phyloP scores from a whole-genome alignment of 2,329 filamentous ascomycete species.

The Beauveria varroae region DNA sequence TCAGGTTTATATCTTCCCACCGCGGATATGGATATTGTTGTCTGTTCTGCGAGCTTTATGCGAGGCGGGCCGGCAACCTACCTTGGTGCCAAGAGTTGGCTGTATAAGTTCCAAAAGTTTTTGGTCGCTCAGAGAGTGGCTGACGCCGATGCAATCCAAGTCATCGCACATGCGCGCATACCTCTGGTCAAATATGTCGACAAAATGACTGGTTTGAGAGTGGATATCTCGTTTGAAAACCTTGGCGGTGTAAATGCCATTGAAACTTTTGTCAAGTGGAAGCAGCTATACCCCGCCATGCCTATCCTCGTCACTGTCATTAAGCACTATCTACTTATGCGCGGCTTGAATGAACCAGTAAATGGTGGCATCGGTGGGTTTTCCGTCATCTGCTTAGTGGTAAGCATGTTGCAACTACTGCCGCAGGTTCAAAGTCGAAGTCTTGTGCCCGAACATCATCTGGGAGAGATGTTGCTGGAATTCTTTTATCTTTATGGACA shows the following conservation, averaged over 20 bases:
- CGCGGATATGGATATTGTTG: conserved; percentile 90
- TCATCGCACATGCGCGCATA: conserved; percentile 71
- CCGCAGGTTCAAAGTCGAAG: conserved; percentile 58
- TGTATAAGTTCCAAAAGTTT: conserved; percentile 56
- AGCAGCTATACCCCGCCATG: conserved; percentile 72
- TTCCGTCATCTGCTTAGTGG: conserved; percentile 86
- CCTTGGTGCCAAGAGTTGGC: conserved; percentile 41
- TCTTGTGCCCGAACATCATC: conserved; percentile 54
- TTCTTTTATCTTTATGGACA: conserved; percentile 90
- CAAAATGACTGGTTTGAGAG: conserved; percentile 64
- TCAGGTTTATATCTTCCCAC: conserved; percentile 65
- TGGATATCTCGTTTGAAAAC: conserved; percentile 96
- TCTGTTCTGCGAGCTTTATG: conserved; percentile 56
- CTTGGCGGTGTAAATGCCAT: conserved; percentile 72
- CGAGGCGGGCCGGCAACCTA: conserved; percentile 41
- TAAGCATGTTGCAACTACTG: conserved; percentile 77
- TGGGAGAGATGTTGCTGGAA: conserved; percentile 75
- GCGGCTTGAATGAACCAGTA: conserved; percentile 83
- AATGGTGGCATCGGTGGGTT: conserved; percentile 91
- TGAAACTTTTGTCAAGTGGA: conserved; percentile 75
- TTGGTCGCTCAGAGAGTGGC: conserved; percentile 52
- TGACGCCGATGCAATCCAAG: conserved; percentile 49
- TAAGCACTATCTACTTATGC: conserved; percentile 89
- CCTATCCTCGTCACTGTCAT: conserved; percentile 77
- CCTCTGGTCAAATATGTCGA: conserved; percentile 92